Base-by-base conservation (phyloP, 805 yeast species). In the Metschnikowia kofuensis region DNA sequence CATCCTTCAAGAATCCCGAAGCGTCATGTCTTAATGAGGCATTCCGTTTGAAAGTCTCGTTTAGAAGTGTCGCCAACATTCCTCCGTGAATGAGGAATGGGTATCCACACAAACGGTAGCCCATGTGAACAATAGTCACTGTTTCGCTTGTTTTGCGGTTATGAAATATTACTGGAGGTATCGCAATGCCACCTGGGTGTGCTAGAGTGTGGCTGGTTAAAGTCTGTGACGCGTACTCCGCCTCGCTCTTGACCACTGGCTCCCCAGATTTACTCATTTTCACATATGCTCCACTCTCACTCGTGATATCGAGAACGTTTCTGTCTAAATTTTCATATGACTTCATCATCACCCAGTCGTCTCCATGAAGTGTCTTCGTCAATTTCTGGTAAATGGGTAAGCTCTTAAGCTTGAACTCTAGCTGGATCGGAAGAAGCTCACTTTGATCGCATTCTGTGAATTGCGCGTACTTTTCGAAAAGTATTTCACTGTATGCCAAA, bases 11-110 rank as follows among this genome's bases (percentile, higher is more conserved):
- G 15, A 16, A 30, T 7, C 50, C 43, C 56, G 59, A 58, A 3
- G 66, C 70, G 32, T 40, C 34, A 51, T 56, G 45, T 48, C 72
- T 62, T 38, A 84, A 68, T 1, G 74, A 65, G 2, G 75, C 80
- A 49, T 76, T 71, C 45, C 84, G 75, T 54, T 83, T 83, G 68
- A 84, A 77, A 7, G 86, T 76, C 56, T 90, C 96, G 60, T 89
- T 94, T 47, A 89, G 68, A 1, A 90, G 69, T 0, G 95, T 84
- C 8, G 91, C 95, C 30, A 90, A 63, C 29, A 91, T 79, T 0
- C 97, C 97, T 4, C 97, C 97, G 62, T 90, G 97, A 2, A 89
- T 78, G 15, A 91, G 68, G 57, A 88, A 84, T 2, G 97, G 97
- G 62, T 85, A 90, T 0, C 97, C 97, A 38, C 92, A 83, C 16